These are phyloP conservation scores for Cenococcum geophilum DNA, from an alignment of 495 filamentous ascomycete species.

Conservation along the genomic window DNA sequence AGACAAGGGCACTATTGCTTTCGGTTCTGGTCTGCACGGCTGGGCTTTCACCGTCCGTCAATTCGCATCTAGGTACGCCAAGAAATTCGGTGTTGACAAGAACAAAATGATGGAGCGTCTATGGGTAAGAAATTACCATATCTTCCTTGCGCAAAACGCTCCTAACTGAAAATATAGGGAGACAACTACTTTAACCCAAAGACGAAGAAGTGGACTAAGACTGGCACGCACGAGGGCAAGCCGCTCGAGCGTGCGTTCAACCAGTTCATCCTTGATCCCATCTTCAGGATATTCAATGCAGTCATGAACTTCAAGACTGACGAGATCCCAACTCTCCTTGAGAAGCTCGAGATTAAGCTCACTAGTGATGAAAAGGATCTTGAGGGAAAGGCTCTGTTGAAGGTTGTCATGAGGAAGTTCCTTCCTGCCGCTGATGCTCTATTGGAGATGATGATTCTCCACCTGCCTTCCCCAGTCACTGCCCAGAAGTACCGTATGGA, in stretches of 20 bases:
- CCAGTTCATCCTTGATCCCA: conserved; percentile 96
- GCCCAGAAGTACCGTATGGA: conserved; percentile 98
- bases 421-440: conserved; percentile 95
- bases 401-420: conserved; percentile 98
- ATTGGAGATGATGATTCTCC: conserved; percentile 99
- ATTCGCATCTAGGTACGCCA: conserved; percentile 92
- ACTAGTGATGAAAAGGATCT: conserved; percentile 78
- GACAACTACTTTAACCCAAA: conserved; percentile 99
- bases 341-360: conserved; percentile 92
- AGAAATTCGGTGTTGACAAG: conserved; percentile 99
- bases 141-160: background rate
- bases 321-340: conserved; percentile 71
- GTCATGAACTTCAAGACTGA: conserved; percentile 99
- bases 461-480: conserved; percentile 91
- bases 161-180: conserved; percentile 49
- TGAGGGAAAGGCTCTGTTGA: conserved; percentile 94
- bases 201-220: conserved; percentile 99
- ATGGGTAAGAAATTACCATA: conserved; percentile 58
- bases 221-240: conserved; percentile 71
- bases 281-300: conserved; percentile 94
- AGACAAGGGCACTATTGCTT: conserved; percentile 91
- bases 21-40: conserved; percentile 99
- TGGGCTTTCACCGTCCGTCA: conserved; percentile 99
- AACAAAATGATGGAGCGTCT: conserved; percentile 99
- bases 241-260: conserved; percentile 96